Conservation (phyloP, 805 yeast species). For the Zygoascus biomembranicola region DNA sequence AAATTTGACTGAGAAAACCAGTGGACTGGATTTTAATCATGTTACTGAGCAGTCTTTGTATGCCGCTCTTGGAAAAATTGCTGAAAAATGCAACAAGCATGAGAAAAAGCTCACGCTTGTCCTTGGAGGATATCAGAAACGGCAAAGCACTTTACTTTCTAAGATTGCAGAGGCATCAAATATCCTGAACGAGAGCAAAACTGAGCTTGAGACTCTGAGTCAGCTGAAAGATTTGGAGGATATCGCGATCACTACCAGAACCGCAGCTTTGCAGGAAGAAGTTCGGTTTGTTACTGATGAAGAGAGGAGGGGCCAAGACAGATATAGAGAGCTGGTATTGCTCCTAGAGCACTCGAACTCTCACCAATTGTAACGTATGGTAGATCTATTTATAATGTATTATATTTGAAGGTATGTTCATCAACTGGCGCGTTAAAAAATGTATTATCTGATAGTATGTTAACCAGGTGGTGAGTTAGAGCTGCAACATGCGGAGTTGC, state of each 20-base stretch:
- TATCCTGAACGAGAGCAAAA: constrained; percentile 8
- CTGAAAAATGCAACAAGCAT: constrained; percentile 23
- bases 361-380: no score
- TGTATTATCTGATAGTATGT: no score
- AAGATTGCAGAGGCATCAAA: constrained; percentile 15
- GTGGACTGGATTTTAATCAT: neutral
- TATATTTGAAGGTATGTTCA: no score
- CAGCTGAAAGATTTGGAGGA: constrained; percentile 16
- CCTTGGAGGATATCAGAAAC: constrained; percentile 30
- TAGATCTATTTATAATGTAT: no score
- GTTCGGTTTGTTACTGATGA: constrained; percentile 17
- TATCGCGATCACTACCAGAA: constrained; percentile 15
- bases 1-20: neutral
- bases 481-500: no score
- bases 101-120: constrained; percentile 26
- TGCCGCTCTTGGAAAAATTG: constrained; percentile 7
- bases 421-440: no score
- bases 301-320: constrained; percentile 20
- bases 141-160: constrained; percentile 18
- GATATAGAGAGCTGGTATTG: constrained; percentile 13
- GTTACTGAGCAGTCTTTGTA: neutral
- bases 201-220: constrained; percentile 12
- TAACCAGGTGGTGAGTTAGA: no score
- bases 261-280: constrained; percentile 19
- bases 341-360: no score